Evolutionary conservation across 140 eudicot species (phyloP).

Genomic region (Cichorium intybus): DNA sequence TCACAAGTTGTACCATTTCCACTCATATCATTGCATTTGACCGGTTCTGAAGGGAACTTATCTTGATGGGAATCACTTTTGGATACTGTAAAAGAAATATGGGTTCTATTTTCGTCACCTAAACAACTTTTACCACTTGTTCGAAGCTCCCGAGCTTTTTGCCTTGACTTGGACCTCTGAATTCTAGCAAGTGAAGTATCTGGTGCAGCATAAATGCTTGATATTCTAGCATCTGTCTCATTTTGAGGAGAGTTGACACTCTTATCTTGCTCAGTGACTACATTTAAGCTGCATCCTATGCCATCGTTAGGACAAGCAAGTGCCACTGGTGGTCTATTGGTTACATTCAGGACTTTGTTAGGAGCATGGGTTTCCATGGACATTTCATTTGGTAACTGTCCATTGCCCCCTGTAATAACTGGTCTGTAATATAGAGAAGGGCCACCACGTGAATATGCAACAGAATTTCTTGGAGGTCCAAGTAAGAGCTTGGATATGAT

Average conservation of each 20-base stretch:
- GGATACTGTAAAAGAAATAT: slow-evolving; percentile 24
- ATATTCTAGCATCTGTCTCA: slow-evolving; percentile 44
- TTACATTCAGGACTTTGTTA: slow-evolving; percentile 23
- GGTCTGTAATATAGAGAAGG: slow-evolving; percentile 35
- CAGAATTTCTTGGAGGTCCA: slow-evolving; percentile 39
- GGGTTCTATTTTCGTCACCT: slow-evolving; percentile 29
- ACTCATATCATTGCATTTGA: slow-evolving; percentile 24
- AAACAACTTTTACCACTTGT: slow-evolving; percentile 48
- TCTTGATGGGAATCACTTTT: slow-evolving; percentile 20
- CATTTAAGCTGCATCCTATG: slow-evolving; percentile 29
- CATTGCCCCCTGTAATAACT: slow-evolving; percentile 36
- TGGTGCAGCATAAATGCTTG: slow-evolving; percentile 41
- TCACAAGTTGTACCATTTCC: slow-evolving; percentile 22
- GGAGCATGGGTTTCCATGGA: slow-evolving; percentile 37
- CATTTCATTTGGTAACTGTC: slow-evolving; percentile 26
- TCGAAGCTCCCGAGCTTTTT: slow-evolving; percentile 84
- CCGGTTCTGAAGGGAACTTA: slow-evolving; percentile 21
- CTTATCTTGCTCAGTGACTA: slow-evolving; percentile 35
- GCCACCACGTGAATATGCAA: slow-evolving; percentile 37
- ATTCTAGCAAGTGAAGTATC: slow-evolving; percentile 68
- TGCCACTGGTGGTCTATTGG: slow-evolving; percentile 28
- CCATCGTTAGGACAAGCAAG: slow-evolving; percentile 27
- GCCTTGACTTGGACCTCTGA: slow-evolving; percentile 87
- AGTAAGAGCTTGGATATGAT: slow-evolving; percentile 61
- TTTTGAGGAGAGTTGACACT: slow-evolving; percentile 42